A percentile compares a stretch with the other conserved stretches of the same genome.
Evolutionary conservation across 768 basidiomycete genomes (phyloP).

Genomic region (Leccinellum albellum): DNA sequence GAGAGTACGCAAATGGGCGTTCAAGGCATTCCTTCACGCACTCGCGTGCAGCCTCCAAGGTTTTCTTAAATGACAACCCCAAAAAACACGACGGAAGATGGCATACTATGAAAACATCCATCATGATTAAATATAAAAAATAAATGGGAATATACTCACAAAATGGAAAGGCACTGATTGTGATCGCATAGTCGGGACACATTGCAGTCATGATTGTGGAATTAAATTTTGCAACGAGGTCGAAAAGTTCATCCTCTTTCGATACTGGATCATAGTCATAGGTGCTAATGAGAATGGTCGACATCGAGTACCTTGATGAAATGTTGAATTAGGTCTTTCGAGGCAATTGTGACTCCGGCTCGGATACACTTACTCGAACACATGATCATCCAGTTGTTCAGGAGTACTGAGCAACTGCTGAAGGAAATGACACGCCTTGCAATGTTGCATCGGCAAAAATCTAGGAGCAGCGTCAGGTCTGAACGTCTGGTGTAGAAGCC

Average conservation of each 20-base stretch:
- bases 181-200: not conserved
- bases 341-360: not conserved
- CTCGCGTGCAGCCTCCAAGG: not conserved
- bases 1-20: not conserved
- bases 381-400: not conserved
- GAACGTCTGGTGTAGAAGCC: conserved; percentile 14
- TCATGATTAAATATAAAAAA: not conserved
- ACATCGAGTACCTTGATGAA: not conserved
- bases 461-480: not conserved
- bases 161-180: not conserved
- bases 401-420: not conserved
- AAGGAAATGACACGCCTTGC: conserved; percentile 2
- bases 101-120: not conserved
- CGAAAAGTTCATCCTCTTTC: conserved; percentile 5
- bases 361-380: conserved; percentile 6
- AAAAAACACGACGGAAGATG: conserved; percentile 6
- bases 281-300: not conserved
- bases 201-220: not conserved
- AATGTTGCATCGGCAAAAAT: not conserved
- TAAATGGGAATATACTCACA: not conserved
- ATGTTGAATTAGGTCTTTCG: no score
- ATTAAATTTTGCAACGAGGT: not conserved
- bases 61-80: conserved; percentile 1
- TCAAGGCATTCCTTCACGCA: not conserved
- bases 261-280: conserved; percentile 5